phyloP scores from a whole-genome alignment of 345 rosid species.

The Eutrema yunnanense region DNA sequence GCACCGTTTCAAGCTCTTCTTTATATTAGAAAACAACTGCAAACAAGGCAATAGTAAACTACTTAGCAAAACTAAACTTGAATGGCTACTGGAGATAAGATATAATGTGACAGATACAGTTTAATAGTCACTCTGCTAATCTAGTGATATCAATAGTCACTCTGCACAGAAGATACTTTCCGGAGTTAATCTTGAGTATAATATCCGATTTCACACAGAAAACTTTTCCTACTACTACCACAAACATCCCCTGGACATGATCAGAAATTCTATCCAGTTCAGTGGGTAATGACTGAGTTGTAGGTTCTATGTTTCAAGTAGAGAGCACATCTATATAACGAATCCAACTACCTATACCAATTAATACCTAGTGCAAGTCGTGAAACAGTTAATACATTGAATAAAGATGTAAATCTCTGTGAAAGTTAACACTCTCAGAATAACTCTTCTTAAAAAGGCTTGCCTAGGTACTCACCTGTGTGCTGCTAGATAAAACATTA shows the following conservation, averaged over 20 bases:
- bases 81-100: neutral
- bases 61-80: neutral
- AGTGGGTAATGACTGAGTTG: neutral
- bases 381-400: neutral
- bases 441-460: neutral
- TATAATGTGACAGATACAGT: neutral
- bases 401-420: neutral
- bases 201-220: neutral
- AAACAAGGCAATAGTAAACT: constrained; percentile 16
- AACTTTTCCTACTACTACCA: constrained; percentile 9
- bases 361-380: neutral
- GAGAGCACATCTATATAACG: neutral
- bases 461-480: constrained; percentile 56
- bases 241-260: constrained; percentile 10
- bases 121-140: neutral
- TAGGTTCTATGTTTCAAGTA: constrained; percentile 4
- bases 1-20: constrained; percentile 97
- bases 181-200: neutral
- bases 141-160: neutral
- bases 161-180: neutral
- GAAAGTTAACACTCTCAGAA: constrained; percentile 6
- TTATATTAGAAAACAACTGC: constrained; percentile 84
- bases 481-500: constrained; percentile 91
- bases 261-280: neutral
- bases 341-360: constrained; percentile 3